A percentile compares a stretch with the other conserved stretches of the same genome.
Conservation (phyloP, 495 filamentous ascomycete genomes). For the Aspergillus asperescens region DNA sequence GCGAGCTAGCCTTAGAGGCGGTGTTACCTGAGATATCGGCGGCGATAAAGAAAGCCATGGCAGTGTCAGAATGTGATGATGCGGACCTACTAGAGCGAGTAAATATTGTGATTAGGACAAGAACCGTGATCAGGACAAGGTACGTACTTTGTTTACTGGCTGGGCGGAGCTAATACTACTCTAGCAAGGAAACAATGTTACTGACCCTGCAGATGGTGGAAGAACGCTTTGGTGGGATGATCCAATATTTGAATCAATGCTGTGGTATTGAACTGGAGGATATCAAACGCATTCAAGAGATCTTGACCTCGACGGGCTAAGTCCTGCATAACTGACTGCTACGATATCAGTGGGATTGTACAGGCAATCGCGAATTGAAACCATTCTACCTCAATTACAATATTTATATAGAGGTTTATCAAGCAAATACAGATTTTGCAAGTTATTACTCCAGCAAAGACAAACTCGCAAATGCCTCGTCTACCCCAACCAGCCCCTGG, state of each 20-base stretch:
- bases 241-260: neutral
- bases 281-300: neutral
- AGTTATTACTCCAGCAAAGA: neutral
- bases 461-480: constrained; percentile 10
- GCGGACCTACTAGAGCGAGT: neutral
- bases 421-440: too few species aligned
- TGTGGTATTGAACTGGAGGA: neutral
- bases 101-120: neutral
- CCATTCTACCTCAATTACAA: neutral
- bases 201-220: neutral
- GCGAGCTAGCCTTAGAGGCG: neutral
- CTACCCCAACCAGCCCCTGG: constrained; percentile 9
- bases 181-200: neutral
- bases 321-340: too few species aligned
- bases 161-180: neutral
- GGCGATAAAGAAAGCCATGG: neutral
- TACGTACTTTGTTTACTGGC: neutral
- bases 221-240: neutral
- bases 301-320: neutral
- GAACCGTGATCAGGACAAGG: neutral
- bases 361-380: neutral
- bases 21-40: neutral
- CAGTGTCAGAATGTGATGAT: neutral
- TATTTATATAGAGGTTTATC: too few species aligned
- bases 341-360: too few species aligned